Base-by-base conservation (phyloP, 176 grass and related monocot species). In the Saccharum spontaneum region DNA sequence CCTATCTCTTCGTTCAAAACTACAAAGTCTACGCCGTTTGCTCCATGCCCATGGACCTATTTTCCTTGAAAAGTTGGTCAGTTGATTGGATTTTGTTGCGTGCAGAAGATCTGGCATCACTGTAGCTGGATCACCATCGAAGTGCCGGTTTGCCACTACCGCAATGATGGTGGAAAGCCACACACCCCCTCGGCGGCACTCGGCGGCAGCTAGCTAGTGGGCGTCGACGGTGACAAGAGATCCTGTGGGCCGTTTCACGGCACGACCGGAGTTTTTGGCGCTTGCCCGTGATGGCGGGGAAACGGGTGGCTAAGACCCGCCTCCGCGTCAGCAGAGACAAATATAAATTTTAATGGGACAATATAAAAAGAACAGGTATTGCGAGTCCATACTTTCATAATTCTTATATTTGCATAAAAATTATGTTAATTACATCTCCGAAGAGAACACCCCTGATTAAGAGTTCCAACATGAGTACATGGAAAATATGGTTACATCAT, bases 211-310 rank as follows among this genome's bases (percentile, higher is more conserved):
- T 28, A 76, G 49, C 50, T 48, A 82, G 79, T 70, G 73, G 72
- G 73, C 80, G 40, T 30, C 79, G 80, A 88, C 80, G 86, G 73
- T 65, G 86, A 88, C 86, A 63, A 20, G 72, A 69, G 71, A 30
- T 20, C 73, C 9, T 39, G 14, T 3, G 5, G 44, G 28, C 28
- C 28, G 28, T 28, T 28, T 28, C 3, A 18, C 60, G 24, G 71
- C 49, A 61, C 38, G 54, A 7, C 38, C 50, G 57, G 38, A 5
- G 69, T 22, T 10, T 44, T 31, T 26, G 57, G 65, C 67, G 75
- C 59, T 73, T 73, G n/a, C 15, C 22, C n/a, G n/a, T n/a, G n/a
- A n/a, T n/a, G n/a, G n/a, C n/a, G n/a, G n/a, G n/a, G n/a, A n/a
- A n/a, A n/a, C n/a, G n/a, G n/a, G n/a, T n/a, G n/a, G n/a, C n/a